A percentile compares a stretch with the other conserved stretches of the same genome.
Conservation (phyloP, 805 yeast genomes). For the Wickerhamomyces chambardii region DNA sequence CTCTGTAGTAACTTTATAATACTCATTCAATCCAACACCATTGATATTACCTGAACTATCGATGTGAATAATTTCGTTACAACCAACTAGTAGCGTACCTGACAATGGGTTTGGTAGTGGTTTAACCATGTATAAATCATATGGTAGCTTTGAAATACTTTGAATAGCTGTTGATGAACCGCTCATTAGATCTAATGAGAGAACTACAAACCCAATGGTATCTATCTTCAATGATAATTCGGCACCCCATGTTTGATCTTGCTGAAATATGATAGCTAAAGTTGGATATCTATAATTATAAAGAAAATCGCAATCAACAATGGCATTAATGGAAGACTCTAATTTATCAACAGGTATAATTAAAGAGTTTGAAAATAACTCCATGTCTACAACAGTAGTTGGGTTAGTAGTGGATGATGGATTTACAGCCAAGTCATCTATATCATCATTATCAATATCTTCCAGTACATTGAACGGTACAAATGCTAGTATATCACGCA, state of each 20-base stretch:
- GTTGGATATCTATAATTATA: conserved; percentile 80
- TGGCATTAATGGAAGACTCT: conserved; percentile 45
- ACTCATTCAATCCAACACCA: conserved; percentile 56
- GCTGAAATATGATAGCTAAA: conserved; percentile 53
- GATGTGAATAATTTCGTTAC: conserved; percentile 69
- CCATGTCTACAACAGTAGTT: too few species aligned
- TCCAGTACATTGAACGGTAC: conserved; percentile 49
- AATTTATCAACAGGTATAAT: conserved; percentile 48
- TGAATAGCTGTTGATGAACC: conserved; percentile 55
- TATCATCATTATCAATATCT: conserved; percentile 29
- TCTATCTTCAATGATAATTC: conserved; percentile 52
- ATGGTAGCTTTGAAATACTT: conserved; percentile 59
- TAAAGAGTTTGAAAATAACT: conserved; percentile 36
- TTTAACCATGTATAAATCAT: conserved; percentile 55
- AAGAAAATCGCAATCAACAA: conserved; percentile 66
- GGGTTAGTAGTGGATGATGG: too few species aligned
- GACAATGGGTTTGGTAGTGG: conserved; percentile 59
- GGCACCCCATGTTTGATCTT: conserved; percentile 73
- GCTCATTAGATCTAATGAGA: conserved; percentile 54
- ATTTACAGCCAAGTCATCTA: conserved; percentile 17
- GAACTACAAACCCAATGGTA: conserved; percentile 47
- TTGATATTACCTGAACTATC: conserved; percentile 68
- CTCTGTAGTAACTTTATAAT: conserved; percentile 30
- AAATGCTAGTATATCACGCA: conserved; percentile 62
- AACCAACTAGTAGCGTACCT: conserved; percentile 65